Conservation (phyloP, 768 basidiomycete species). For the Boletus patriciae region DNA sequence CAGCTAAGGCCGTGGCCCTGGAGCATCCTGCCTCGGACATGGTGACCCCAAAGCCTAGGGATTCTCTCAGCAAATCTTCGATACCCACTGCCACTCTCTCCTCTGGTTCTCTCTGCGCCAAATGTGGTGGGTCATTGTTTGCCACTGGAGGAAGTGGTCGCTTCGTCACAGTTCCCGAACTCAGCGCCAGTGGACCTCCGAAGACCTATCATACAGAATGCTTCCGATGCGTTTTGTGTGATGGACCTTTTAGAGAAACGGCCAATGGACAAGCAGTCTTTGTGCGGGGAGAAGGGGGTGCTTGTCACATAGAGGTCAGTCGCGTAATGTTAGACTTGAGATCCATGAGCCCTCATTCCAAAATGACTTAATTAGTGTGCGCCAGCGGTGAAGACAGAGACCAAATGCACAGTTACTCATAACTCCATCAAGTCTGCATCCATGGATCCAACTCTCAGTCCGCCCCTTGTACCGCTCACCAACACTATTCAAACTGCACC, state of each 20-base stretch:
- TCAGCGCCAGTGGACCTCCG: constrained; percentile 40
- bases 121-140: constrained; percentile 61
- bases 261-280: constrained; percentile 67
- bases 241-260: constrained; percentile 60
- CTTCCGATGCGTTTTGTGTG: constrained; percentile 71
- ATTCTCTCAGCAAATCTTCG: constrained; percentile 27
- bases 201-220: constrained; percentile 72
- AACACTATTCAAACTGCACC: constrained; percentile 16
- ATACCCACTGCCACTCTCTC: constrained; percentile 35
- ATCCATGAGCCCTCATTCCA: constrained; percentile 9
- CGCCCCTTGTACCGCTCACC: constrained; percentile 23
- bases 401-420: constrained; percentile 13
- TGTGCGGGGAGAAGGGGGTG: constrained; percentile 61
- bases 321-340: background rate
- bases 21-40: constrained; percentile 24
- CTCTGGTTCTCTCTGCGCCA: constrained; percentile 53
- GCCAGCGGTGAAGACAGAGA: constrained; percentile 36
- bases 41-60: constrained; percentile 29
- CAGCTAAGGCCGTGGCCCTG: constrained; percentile 2
- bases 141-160: constrained; percentile 55
- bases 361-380: constrained; percentile 37
- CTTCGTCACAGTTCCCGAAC: constrained; percentile 70
- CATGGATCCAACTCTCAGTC: constrained; percentile 10
- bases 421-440: constrained; percentile 12
- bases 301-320: constrained; percentile 63